A percentile compares a stretch with the other conserved stretches of the same genome.
Conservation (phyloP, 1,284 basidiomycete genomes). For the Wallemia mellicola region DNA sequence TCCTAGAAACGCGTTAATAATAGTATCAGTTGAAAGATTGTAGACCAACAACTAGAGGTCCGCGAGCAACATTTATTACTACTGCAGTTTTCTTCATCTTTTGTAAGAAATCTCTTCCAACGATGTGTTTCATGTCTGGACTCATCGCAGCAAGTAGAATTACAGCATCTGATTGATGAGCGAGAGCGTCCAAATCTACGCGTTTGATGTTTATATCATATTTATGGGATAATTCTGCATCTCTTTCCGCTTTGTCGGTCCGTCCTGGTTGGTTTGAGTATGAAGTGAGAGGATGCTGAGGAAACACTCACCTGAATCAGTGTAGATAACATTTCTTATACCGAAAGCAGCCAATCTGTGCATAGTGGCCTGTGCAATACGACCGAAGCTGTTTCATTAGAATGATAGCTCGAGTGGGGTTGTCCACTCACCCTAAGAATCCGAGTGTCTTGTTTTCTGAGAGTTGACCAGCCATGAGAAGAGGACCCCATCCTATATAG, state of each 20-base stretch:
- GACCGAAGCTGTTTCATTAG: slow-evolving; percentile 32
- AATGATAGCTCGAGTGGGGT: too few relatives aligned
- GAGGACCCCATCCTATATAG: slow-evolving; percentile 42
- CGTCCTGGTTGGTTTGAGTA: background rate
- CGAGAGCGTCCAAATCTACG: slow-evolving; percentile 35
- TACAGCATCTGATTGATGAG: slow-evolving; percentile 41
- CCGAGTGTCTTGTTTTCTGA: slow-evolving; percentile 28
- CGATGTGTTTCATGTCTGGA: slow-evolving; percentile 33
- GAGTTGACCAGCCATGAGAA: slow-evolving; percentile 19
- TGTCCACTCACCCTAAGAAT: slow-evolving; percentile 27
- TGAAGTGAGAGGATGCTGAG: too few relatives aligned
- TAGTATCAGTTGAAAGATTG: too few relatives aligned
- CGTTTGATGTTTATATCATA: slow-evolving; percentile 26
- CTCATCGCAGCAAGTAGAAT: slow-evolving; percentile 61
- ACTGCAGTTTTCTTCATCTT: slow-evolving; percentile 59
- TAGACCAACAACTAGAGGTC: slow-evolving; percentile 16
- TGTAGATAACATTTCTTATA: background rate
- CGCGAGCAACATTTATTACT: slow-evolving; percentile 48
- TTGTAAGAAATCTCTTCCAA: slow-evolving; percentile 37
- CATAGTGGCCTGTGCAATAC: slow-evolving; percentile 55
- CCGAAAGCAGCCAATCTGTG: slow-evolving; percentile 3
- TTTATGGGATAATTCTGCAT: slow-evolving; percentile 22
- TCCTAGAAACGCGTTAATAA: too few relatives aligned
- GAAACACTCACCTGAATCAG: background rate
- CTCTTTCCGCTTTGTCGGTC: slow-evolving; percentile 19